Evolutionary conservation across 257 asterid species (phyloP).

Genomic region (Asclepias syriaca): DNA sequence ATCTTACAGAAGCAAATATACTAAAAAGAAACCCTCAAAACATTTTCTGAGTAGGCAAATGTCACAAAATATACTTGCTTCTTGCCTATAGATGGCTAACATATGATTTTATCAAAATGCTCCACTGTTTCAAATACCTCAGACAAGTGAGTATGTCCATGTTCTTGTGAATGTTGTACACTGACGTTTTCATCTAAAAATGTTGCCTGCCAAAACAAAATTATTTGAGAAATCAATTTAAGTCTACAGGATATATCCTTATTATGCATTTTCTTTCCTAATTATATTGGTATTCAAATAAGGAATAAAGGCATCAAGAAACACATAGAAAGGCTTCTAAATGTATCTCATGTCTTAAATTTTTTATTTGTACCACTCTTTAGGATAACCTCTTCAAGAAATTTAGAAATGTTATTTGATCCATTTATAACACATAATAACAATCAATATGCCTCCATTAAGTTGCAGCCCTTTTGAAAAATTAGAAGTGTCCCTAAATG

Average conservation of each 20-base stretch:
- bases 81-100: background rate
- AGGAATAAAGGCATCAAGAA: background rate
- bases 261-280: background rate
- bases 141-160: conserved; percentile 82
- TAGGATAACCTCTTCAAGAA: background rate
- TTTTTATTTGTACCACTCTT: background rate
- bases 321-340: background rate
- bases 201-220: conserved; percentile 64
- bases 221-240: background rate
- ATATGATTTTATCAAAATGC: background rate
- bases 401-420: background rate
- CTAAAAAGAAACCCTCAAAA: background rate
- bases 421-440: background rate
- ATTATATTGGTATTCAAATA: background rate
- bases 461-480: background rate
- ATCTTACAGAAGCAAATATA: background rate
- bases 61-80: conserved; percentile 3
- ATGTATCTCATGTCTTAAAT: background rate
- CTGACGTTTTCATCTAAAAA: conserved; percentile 76
- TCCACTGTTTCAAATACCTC: conserved; percentile 49
- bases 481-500: background rate
- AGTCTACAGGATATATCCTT: background rate
- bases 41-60: background rate
- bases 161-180: conserved; percentile 79
- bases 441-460: background rate